Percentiles rank a stretch among this genome's conserved stretches.
These are phyloP conservation scores for Rhynchosporium agropyri DNA, from an alignment of 2,329 filamentous ascomycete genomes.

Conservation along the genomic window DNA sequence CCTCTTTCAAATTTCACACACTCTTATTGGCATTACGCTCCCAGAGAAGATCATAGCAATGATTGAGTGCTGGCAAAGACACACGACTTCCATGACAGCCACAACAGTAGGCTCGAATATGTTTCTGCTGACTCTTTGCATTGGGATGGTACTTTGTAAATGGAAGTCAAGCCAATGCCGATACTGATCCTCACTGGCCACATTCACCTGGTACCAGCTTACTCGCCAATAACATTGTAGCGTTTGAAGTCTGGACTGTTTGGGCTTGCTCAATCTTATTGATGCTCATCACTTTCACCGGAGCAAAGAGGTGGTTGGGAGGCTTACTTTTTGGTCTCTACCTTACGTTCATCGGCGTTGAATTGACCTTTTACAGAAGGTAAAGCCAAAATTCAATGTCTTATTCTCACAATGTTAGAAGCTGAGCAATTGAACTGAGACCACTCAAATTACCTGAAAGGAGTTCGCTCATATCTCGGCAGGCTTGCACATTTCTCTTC, in stretches of 20 bases:
- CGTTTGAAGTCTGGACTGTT: conserved; percentile 39
- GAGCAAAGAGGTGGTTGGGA: conserved; percentile 43
- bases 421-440: background rate
- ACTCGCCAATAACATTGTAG: conserved; percentile 34
- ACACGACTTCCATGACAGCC: conserved; percentile 52
- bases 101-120: conserved; percentile 57
- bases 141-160: conserved; percentile 45
- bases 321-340: conserved; percentile 39
- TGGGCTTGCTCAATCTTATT: conserved; percentile 36
- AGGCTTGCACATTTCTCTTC: background rate
- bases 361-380: conserved; percentile 22
- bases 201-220: conserved; percentile 11
- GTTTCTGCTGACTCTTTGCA: conserved; percentile 54
- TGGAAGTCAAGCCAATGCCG: conserved; percentile 29
- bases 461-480: background rate
- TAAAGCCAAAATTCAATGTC: conserved; percentile 3
- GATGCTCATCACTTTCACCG: conserved; percentile 39
- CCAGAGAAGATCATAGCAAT: conserved; percentile 56
- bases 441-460: background rate
- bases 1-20: conserved; percentile 47
- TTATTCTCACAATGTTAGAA: background rate
- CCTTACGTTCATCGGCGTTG: conserved; percentile 34
- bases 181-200: conserved; percentile 12
- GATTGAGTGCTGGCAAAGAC: conserved; percentile 50
- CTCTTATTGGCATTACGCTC: conserved; percentile 51